Base-by-base conservation (phyloP, 306 rosid species). In the Trifolium pratense region DNA sequence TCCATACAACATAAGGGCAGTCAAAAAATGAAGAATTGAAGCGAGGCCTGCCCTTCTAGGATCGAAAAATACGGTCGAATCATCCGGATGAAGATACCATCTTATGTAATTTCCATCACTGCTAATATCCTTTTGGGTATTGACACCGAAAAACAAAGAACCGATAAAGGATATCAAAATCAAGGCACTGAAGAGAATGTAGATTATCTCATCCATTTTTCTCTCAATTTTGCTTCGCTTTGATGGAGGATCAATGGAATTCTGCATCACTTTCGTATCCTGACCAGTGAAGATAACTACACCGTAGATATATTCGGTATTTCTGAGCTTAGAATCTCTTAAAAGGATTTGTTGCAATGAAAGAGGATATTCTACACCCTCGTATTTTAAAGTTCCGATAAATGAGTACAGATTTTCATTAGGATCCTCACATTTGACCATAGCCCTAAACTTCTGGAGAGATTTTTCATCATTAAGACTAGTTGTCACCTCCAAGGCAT, bases 181-280 rank as follows among this genome's bases (percentile, higher is more conserved):
- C 72, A 92, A 89, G 46, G 87, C 32, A 51, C 89, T 88, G 82
- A 92, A 92, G 73, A 92, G 98, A 75, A 92, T 61, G 67, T 86
- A 92, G 51, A 92, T 85, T 42, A 92, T 86, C 87, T 87, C 88
- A 81, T 92, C 96, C 98, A 92, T 86, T 86, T 86, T 88, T 70
- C 74, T 88, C 86, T 92, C 98, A 66, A 92, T 86, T 71, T 83
- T 88, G 86, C 96, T 92, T 84, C 98, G 90, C 85, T 92, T 92
- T 46, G 98, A 90, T 40, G 98, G 96, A 58, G 98, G 96, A 48
- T 85, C 90, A 21, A 84, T 81, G 13, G 96, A 86, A 81, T 92
- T 92, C 86, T 90, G 87, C 98, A 92, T 90, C 79, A 92, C 96
- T 81, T 92, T 92, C 20, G 96, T 90, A 79, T 92, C 98, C 15